Evolutionary conservation across 2,329 filamentous ascomycete species (phyloP), one percentile per base, ranked within the genome.

Genomic region (Elsinoe fawcettii): DNA sequence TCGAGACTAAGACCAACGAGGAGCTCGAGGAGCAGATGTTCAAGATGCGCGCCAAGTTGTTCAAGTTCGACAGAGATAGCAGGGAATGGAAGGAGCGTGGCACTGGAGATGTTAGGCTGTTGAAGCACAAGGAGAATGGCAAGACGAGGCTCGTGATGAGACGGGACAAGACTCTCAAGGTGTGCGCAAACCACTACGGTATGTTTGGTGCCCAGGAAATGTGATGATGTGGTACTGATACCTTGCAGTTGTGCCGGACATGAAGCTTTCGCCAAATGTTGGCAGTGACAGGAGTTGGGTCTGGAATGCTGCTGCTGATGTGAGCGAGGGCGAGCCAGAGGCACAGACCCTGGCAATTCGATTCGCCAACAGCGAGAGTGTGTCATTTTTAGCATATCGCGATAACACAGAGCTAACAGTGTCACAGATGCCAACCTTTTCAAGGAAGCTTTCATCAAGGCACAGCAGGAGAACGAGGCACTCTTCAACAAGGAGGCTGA

Each of bases 161-260:
- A 74, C 84, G 93, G 73, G 93, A 99, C 81, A 97, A 97, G 89
- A 99, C 93, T 61, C 85, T 97, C 78, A 99, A 99, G 83, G 93
- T 99, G 76, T 99, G 93, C 86, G 93, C 93, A 72, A 99, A 99
- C 81, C 93, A 99, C 82, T 99, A 99, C 77, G 86, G 91, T 96
- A 85, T 69, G 87, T 36, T 56, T 44, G 23, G 16, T 22, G 39
- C 57, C 58, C 47, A 2, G n/a, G 34, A 43, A 22, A 20, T 43
- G 53, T 39, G 66, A 54, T 30, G 47, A 30, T 5, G 3, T 6
- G 18, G 2, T 53, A 51, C 59, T 62, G 46, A 64, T 44, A 43
- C 60, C 46, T 54, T 58, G 36, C 56, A 95, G 91, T 99, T 70
- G 90, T 95, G 61, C 92, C 92, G 62, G 92, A 96, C 76, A 97